Evolutionary conservation across 805 yeast genomes (phyloP).

Genomic region (Starmerella kuoi): DNA sequence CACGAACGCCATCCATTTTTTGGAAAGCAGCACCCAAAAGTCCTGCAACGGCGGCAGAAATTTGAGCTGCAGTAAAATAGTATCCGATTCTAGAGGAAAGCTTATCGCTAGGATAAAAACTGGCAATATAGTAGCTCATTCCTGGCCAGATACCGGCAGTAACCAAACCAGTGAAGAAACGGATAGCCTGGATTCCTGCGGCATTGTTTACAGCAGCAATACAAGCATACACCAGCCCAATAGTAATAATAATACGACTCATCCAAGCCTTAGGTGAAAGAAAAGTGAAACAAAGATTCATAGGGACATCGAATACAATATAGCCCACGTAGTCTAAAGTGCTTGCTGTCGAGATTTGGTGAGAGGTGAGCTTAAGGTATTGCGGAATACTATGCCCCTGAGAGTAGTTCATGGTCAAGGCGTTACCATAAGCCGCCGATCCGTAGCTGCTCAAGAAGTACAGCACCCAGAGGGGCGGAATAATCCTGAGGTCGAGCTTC

Average conservation of each 20-base stretch:
- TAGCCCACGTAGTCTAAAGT: slow-evolving; percentile 75
- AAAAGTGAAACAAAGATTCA: slow-evolving; percentile 74
- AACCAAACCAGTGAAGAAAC: slow-evolving; percentile 62
- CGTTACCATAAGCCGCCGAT: slow-evolving; percentile 59
- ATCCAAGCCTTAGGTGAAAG: slow-evolving; percentile 80
- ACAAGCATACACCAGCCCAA: slow-evolving; percentile 68
- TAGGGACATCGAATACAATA: slow-evolving; percentile 75
- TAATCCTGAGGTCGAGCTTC: slow-evolving; percentile 55
- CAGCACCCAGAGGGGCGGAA: slow-evolving; percentile 71
- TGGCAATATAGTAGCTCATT: slow-evolving; percentile 64
- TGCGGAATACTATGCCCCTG: slow-evolving; percentile 49
- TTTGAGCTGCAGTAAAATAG: slow-evolving; percentile 82
- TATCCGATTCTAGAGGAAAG: slow-evolving; percentile 72
- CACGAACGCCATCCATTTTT: slow-evolving; percentile 58
- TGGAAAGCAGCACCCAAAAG: slow-evolving; percentile 81
- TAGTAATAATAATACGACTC: slow-evolving; percentile 60
- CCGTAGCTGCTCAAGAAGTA: slow-evolving; percentile 75
- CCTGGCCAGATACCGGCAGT: slow-evolving; percentile 92
- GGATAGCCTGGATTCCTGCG: slow-evolving; percentile 53
- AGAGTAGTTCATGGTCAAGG: slow-evolving; percentile 64
- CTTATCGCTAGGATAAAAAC: slow-evolving; percentile 76
- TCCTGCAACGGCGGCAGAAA: slow-evolving; percentile 85
- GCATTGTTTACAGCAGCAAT: slow-evolving; percentile 47
- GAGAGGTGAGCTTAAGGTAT: slow-evolving; percentile 39
- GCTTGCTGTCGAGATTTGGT: slow-evolving; percentile 58